Percentiles rank a stretch among this genome's conserved stretches.
phyloP scores from a whole-genome alignment of 2,329 filamentous ascomycete species.

The Ceratocystis cacaofunesta region DNA sequence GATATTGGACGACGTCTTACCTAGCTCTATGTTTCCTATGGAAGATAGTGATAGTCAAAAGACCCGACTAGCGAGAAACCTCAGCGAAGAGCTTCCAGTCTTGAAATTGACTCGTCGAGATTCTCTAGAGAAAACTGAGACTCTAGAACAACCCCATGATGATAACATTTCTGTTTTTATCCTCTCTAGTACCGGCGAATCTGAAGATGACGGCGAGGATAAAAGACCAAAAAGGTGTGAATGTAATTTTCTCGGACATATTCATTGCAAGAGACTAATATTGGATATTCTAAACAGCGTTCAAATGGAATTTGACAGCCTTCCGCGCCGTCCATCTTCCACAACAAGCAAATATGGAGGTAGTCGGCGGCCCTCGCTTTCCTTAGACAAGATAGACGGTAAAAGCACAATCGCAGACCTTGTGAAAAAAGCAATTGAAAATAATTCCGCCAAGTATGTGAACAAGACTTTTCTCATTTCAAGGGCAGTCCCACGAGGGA shows the following conservation, averaged over 20 bases:
- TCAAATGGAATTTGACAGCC: background rate
- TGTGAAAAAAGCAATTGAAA: background rate
- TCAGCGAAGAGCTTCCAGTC: background rate
- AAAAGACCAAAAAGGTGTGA: background rate
- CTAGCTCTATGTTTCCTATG: conserved; percentile 10
- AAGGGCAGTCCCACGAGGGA: too few relatives aligned
- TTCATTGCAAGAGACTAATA: background rate
- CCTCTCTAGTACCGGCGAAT: conserved; percentile 1
- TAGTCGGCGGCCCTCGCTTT: background rate
- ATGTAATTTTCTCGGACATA: background rate
- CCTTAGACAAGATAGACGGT: background rate
- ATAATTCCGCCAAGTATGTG: background rate
- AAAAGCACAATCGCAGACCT: background rate
- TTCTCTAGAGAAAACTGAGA: background rate
- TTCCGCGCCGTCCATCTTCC: background rate
- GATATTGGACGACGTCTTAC: conserved; percentile 11
- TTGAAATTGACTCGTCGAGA: background rate
- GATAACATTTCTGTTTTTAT: background rate
- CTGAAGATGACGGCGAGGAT: background rate
- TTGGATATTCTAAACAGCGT: background rate
- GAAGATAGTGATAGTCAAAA: conserved; percentile 15
- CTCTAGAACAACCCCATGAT: background rate
- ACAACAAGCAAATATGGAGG: background rate
- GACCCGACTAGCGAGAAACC: conserved; percentile 2
- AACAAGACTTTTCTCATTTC: too few relatives aligned